phyloP scores from a whole-genome alignment of 2,329 filamentous ascomycete genomes.

The Xylariaceae sp. region DNA sequence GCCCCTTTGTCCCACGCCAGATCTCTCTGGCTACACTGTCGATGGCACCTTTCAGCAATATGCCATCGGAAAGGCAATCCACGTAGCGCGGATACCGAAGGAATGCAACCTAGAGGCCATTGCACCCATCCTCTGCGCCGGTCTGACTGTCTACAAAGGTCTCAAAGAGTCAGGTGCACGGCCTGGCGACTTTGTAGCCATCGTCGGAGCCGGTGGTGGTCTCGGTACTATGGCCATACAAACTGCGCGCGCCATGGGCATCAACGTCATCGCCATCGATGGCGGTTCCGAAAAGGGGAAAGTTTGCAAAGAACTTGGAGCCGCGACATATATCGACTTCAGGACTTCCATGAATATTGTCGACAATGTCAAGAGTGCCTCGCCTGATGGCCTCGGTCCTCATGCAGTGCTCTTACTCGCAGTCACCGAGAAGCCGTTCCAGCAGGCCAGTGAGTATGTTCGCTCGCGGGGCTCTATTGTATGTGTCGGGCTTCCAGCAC shows the following conservation, averaged over 20 bases:
- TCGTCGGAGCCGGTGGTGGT: slow-evolving; percentile 82
- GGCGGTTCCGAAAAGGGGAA: slow-evolving; percentile 73
- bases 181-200: slow-evolving; percentile 72
- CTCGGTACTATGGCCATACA: slow-evolving; percentile 72
- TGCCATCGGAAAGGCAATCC: slow-evolving; percentile 76
- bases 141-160: slow-evolving; percentile 88
- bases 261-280: slow-evolving; percentile 76
- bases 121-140: slow-evolving; percentile 76
- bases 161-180: slow-evolving; percentile 73
- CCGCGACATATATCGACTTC: slow-evolving; percentile 75
- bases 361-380: slow-evolving; percentile 75
- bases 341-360: slow-evolving; percentile 69
- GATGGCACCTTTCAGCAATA: slow-evolving; percentile 94
- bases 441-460: slow-evolving; percentile 86
- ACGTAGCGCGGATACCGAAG: slow-evolving; percentile 77
- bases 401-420: slow-evolving; percentile 85
- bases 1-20: slow-evolving; percentile 69
- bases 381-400: slow-evolving; percentile 74
- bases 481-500: slow-evolving; percentile 81
- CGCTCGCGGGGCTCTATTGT: slow-evolving; percentile 77
- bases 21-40: slow-evolving; percentile 85
- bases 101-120: slow-evolving; percentile 70
- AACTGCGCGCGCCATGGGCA: slow-evolving; percentile 87
- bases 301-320: slow-evolving; percentile 66
- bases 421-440: slow-evolving; percentile 86